Base-by-base conservation (phyloP, 139 green algal species). In the Chlamydomonas schloesseri region DNA sequence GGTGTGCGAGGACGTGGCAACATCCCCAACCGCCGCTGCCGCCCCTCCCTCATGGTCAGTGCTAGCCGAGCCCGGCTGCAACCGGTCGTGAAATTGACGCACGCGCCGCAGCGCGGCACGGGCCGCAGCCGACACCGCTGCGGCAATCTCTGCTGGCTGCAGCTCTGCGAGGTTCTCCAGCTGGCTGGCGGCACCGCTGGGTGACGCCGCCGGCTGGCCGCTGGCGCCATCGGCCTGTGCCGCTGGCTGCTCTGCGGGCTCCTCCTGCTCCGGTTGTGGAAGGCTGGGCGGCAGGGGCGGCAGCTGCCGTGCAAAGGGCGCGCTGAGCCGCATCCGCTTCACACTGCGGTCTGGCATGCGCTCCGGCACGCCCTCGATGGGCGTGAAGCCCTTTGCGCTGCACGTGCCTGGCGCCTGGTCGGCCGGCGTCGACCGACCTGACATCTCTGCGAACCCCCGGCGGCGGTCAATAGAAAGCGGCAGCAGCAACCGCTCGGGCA, bases 291-390 rank as follows among this genome's bases (percentile, higher is more conserved):
- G 26, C n/a, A 37, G 64, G 26, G 14, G 64, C 13, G 18, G 13
- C 4, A 29, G 29, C 64, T 26, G 64, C 4, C n/a, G 64, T 21
- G 3, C 13, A 1, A 71, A 29, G 29, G n/a, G n/a, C 9, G 64
- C 13, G 2, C 64, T 65, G 2, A 76, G 23, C n/a, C 79, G 67
- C 31, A 15, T 50, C 31, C 79, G 79, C 50, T 85, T 71, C 10
- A 53, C 17, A 2, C 68, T 23, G 14, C 89, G 89, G 81, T 92
- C 89, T 33, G 85, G 17, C 9, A 72, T 23, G 14, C 89, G 89
- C 85, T 92, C 89, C 42, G 85, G 89, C 36, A 89, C 81, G 17
- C 89, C 89, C 68, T 90, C 89, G 29, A 92, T 58, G 0, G 89
- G 89, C 21, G 89, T 89, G 20, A 69, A 46, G 18, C 15, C 71